Percentiles rank a stretch among this genome's conserved stretches.
Evolutionary conservation across 2,329 filamentous ascomycete genomes (phyloP).

Genomic region (Epichloe glyceriae): DNA sequence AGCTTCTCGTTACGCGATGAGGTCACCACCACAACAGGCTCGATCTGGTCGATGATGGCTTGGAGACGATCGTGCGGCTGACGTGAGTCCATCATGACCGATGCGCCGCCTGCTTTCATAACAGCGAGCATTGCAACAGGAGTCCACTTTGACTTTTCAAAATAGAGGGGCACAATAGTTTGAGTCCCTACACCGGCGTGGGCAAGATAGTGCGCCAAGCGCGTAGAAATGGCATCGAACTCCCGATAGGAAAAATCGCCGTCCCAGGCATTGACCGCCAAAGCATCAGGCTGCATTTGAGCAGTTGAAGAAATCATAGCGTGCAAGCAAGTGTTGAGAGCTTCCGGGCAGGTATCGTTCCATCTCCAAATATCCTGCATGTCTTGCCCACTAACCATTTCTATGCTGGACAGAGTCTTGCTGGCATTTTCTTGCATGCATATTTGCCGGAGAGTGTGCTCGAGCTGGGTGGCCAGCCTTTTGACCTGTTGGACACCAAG

Average conservation of each 20-base stretch:
- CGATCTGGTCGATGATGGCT: constrained; percentile 9
- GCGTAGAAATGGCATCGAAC: constrained; percentile 10
- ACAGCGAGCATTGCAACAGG: constrained; percentile 3
- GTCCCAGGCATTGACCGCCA: constrained; percentile 16
- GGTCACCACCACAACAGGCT: constrained; percentile 9
- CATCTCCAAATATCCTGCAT: constrained; percentile 7
- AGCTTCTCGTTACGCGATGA: constrained; percentile 6
- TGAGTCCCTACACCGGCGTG: constrained; percentile 2
- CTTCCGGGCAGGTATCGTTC: constrained; percentile 1
- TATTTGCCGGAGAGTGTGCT: constrained; percentile 2
- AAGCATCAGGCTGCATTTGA: constrained; percentile 1
- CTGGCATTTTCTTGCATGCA: background rate
- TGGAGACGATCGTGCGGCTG: constrained; percentile 8
- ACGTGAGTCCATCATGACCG: constrained; percentile 7
- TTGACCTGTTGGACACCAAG: background rate
- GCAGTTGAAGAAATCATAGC: constrained; percentile 1
- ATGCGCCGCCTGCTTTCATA: constrained; percentile 3
- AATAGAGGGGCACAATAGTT: constrained; percentile 2
- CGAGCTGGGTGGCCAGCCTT: background rate
- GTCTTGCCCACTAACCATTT: constrained; percentile 1
- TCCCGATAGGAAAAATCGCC: constrained; percentile 27
- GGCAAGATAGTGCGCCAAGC: constrained; percentile 6
- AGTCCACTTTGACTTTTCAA: constrained; percentile 7
- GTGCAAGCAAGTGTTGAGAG: constrained; percentile 3
- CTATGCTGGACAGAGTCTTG: background rate